These are phyloP conservation scores for Nemania sp. DNA, from an alignment of 2,329 filamentous ascomycete species.

Conservation along the genomic window DNA sequence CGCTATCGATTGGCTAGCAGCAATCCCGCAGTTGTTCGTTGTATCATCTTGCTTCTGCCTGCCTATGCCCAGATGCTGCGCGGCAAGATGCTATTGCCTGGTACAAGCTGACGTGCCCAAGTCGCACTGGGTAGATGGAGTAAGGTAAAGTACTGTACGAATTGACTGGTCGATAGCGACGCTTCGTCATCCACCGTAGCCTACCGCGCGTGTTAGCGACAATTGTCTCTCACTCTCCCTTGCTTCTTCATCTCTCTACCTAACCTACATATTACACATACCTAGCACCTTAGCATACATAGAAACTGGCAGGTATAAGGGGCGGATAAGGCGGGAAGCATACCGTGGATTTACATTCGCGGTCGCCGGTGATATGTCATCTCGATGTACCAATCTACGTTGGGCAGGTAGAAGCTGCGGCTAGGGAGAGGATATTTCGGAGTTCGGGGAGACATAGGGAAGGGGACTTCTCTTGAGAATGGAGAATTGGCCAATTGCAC, in stretches of 20 bases:
- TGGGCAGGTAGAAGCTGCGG: slow-evolving; percentile 5
- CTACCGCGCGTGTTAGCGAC: slow-evolving; percentile 15
- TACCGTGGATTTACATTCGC: background rate
- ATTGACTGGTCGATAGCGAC: slow-evolving; percentile 29
- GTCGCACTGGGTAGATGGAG: slow-evolving; percentile 20
- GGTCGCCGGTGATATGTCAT: background rate
- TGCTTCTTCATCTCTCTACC: background rate
- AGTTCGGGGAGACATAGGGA: slow-evolving; percentile 23
- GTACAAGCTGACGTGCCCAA: slow-evolving; percentile 27
- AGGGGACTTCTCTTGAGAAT: slow-evolving; percentile 11
- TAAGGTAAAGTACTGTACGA: background rate
- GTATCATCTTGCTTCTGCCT: slow-evolving; percentile 23
- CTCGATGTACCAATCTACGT: background rate
- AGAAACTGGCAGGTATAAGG: background rate
- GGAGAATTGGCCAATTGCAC: slow-evolving; percentile 46
- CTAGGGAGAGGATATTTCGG: slow-evolving; percentile 20
- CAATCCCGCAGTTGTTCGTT: slow-evolving; percentile 18
- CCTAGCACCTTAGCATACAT: no score
- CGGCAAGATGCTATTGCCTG: slow-evolving; percentile 34
- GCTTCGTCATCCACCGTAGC: slow-evolving; percentile 40
- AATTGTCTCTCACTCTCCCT: background rate
- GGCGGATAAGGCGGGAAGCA: slow-evolving; percentile 34
- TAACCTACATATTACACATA: no score
- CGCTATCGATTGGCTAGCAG: slow-evolving; percentile 18
- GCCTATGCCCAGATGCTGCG: slow-evolving; percentile 20